Base-by-base conservation (phyloP, 2,329 filamentous ascomycete genomes). In the Penicillium sumatraense region DNA sequence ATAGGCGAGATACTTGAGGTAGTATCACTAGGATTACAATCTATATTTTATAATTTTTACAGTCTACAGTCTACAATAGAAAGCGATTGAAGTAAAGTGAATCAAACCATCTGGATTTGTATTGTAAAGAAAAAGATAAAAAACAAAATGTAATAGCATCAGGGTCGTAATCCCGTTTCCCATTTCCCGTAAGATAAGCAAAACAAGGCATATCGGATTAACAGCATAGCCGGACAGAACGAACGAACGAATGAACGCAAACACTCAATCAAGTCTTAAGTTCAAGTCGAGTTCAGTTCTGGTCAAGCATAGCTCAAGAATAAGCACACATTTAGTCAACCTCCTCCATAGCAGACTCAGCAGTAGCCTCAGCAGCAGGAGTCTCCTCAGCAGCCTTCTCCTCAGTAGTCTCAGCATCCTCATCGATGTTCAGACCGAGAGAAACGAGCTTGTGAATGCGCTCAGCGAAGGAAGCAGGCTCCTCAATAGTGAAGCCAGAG, bases 361-460 rank as follows among this genome's bases (percentile, higher is more conserved):
- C 89, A 64, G 89, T 81, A 55, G 83, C 83, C 68, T 84, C 85
- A 51, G 82, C 84, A 57, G 87, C 80, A 54, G 86, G 81, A 54
- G 86, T 78, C 62, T 81, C 83, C 53, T 85, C 84, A 36, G 77
- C 74, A 52, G 74, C 74, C 58, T 82, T 82, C 53, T 80, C 80
- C 58, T 83, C 83, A 62, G 76, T 69, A 54, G 87, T 85, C 80
- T 96, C 92, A 54, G 90, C 87, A 74, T 93, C 89, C 83, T 97
- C 93, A 68, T 98, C 93, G 63, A 99, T 90, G 86, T 98, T 97
- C 76, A 99, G 84, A 70, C 95, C 95, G 61, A 99, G 89, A 68
- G 93, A 96, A 65, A 99, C 93, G 66, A 99, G 92, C 89, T 97
- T 97, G 90, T 99, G 93, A 78, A 99, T 98, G 78, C 95, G 93